These are phyloP conservation scores for Pythium pyrilobum DNA, from an alignment of 352 stramenopile genomes.

Conservation along the genomic window DNA sequence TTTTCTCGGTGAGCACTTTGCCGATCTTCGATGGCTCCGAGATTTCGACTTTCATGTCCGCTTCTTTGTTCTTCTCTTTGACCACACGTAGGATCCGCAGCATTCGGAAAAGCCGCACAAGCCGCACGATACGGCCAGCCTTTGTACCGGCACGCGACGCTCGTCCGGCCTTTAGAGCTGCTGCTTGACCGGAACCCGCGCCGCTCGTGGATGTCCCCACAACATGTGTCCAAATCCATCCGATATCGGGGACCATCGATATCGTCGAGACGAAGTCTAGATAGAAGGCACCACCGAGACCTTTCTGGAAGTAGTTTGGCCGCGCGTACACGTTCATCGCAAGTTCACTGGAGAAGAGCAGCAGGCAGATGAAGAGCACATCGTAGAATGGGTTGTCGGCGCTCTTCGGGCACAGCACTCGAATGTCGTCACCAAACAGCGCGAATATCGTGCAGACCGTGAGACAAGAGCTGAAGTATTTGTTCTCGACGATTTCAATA, in stretches of 20 bases:
- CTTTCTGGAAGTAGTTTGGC: constrained; percentile 73
- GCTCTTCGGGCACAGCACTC: constrained; percentile 60
- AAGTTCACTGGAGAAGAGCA: constrained; percentile 74
- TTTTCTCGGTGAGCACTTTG: constrained; percentile 93
- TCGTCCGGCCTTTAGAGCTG: constrained; percentile 76
- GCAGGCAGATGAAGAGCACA: constrained; percentile 74
- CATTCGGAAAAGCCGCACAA: constrained; percentile 90
- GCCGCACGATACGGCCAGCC: constrained; percentile 87
- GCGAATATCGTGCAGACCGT: constrained; percentile 82
- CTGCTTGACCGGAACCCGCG: constrained; percentile 33
- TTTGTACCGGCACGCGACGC: constrained; percentile 85
- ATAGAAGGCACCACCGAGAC: constrained; percentile 87
- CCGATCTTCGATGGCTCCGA: constrained; percentile 92
- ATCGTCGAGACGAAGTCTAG: constrained; percentile 92
- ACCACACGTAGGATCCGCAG: constrained; percentile 83
- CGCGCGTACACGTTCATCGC: constrained; percentile 62
- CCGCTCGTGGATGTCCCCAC: constrained; percentile 27
- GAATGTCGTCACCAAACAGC: constrained; percentile 85
- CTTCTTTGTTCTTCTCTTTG: constrained; percentile 65
- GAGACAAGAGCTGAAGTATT: constrained; percentile 58
- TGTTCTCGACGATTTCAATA: constrained; percentile 59
- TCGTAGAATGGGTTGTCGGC: constrained; percentile 68
- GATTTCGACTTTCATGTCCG: constrained; percentile 58
- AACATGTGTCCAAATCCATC: constrained; percentile 75
- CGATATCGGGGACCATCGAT: constrained; percentile 90